Percentiles rank a stretch among this genome's conserved stretches.
Evolutionary conservation across 495 filamentous ascomycete genomes (phyloP).

Genomic region (Annulohypoxylon nitens): DNA sequence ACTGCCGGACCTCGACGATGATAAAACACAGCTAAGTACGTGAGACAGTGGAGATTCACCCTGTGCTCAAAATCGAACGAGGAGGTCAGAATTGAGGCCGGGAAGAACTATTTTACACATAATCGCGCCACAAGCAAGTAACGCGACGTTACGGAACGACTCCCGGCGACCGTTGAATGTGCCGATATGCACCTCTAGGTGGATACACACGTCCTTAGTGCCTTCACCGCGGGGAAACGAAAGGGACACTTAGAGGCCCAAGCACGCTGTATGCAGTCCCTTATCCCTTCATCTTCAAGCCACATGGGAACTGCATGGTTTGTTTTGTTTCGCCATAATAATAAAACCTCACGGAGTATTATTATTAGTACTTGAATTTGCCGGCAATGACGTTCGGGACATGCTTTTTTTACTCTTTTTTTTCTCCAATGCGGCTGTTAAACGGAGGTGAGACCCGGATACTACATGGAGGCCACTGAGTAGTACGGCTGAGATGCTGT

Average conservation of each 20-base stretch:
- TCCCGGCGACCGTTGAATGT: slow-evolving; percentile 6
- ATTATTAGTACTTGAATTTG: neutral
- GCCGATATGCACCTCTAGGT: slow-evolving; percentile 15
- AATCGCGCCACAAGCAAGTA: slow-evolving; percentile 7
- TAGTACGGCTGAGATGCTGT: slow-evolving; percentile 15
- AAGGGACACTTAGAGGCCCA: neutral
- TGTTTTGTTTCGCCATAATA: neutral
- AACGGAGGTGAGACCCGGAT: slow-evolving; percentile 35
- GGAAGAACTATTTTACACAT: neutral
- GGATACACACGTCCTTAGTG: slow-evolving; percentile 4
- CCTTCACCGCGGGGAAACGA: slow-evolving; percentile 1
- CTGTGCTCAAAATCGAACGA: slow-evolving; percentile 20
- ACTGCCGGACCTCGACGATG: slow-evolving; percentile 10
- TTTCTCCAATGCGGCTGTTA: slow-evolving; percentile 38
- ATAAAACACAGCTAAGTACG: slow-evolving; percentile 16
- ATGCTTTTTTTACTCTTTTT: neutral
- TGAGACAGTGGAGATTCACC: slow-evolving; percentile 11
- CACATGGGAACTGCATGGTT: neutral
- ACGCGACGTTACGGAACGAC: slow-evolving; percentile 10
- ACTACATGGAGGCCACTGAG: slow-evolving; percentile 14
- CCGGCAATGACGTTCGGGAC: slow-evolving; percentile 10
- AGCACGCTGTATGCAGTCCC: neutral
- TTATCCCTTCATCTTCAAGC: slow-evolving; percentile 6
- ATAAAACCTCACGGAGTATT: slow-evolving; percentile 9
- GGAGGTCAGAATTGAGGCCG: neutral